phyloP scores from a whole-genome alignment of 73 alveolate species.

The Durusdinium trenchii region DNA sequence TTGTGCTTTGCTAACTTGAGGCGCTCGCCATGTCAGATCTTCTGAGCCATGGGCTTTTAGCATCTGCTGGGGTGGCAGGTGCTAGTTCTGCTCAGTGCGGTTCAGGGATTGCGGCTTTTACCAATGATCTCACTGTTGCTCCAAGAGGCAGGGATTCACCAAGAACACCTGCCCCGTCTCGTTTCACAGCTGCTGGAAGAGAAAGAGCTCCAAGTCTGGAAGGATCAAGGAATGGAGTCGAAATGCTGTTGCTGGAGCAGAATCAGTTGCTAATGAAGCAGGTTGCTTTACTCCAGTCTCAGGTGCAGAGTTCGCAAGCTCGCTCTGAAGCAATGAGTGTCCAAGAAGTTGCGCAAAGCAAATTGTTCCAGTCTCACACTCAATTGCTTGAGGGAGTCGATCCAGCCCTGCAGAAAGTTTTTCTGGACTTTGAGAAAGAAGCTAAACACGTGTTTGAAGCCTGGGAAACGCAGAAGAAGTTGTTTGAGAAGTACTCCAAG shows the following conservation, averaged over 20 bases:
- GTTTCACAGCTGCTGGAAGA: neutral
- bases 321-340: neutral
- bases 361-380: conserved; percentile 1
- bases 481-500: conserved; percentile 33
- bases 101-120: neutral
- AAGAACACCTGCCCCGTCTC: conserved; percentile 28
- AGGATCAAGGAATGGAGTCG: neutral
- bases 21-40: conserved; percentile 56
- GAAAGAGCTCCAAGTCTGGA: too few relatives aligned
- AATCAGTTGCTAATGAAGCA: conserved; percentile 39
- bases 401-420: neutral
- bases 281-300: neutral
- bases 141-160: conserved; percentile 21
- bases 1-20: conserved; percentile 57
- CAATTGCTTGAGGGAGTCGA: conserved; percentile 19
- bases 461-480: conserved; percentile 45
- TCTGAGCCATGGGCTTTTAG: neutral
- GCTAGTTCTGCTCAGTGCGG: neutral
- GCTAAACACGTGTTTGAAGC: conserved; percentile 5
- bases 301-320: conserved; percentile 10
- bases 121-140: neutral
- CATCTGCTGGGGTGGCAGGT: neutral
- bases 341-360: neutral
- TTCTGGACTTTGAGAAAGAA: conserved; percentile 6
- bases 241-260: conserved; percentile 33